Percentiles rank a stretch among this genome's conserved stretches.
phyloP scores from a whole-genome alignment of 192 early-diverging fungal genomes.

The Coemansia aciculifera region DNA sequence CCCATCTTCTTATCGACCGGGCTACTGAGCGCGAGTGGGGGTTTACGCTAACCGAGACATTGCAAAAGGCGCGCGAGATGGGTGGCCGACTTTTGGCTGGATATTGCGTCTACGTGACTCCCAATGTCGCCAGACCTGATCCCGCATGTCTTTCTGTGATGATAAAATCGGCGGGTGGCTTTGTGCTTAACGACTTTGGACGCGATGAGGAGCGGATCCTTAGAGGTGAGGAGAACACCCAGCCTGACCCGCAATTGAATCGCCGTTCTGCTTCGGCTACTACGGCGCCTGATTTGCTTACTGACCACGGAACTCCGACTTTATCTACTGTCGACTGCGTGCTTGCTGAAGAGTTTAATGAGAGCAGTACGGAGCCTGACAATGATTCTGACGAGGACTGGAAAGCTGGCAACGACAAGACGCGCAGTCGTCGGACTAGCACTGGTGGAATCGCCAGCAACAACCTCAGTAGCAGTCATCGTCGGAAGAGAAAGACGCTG shows the following conservation, averaged over 20 bases:
- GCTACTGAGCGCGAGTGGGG: conserved; percentile 39
- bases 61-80: conserved; percentile 13
- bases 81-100: conserved; percentile 2
- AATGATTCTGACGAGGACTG: conserved; percentile 48
- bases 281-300: not conserved
- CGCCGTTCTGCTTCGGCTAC: not conserved
- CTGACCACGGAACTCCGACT: not conserved
- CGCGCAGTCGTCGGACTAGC: not conserved
- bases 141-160: conserved; percentile 22
- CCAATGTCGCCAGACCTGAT: conserved; percentile 13
- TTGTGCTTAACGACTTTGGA: conserved; percentile 36
- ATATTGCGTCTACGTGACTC: conserved; percentile 25
- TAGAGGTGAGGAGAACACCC: not conserved
- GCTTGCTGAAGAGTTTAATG: conserved; percentile 2
- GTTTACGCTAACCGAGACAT: conserved; percentile 20
- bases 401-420: not conserved
- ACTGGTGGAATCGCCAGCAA: not conserved
- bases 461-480: not conserved
- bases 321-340: not conserved
- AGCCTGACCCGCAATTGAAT: not conserved
- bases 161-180: conserved; percentile 32
- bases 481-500: conserved; percentile 14
- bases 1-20: conserved; percentile 17
- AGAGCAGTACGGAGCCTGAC: conserved; percentile 48
- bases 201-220: conserved; percentile 14